phyloP scores from a whole-genome alignment of 805 yeast species.

The Cyberlindnera nakhonratchasimensis region DNA sequence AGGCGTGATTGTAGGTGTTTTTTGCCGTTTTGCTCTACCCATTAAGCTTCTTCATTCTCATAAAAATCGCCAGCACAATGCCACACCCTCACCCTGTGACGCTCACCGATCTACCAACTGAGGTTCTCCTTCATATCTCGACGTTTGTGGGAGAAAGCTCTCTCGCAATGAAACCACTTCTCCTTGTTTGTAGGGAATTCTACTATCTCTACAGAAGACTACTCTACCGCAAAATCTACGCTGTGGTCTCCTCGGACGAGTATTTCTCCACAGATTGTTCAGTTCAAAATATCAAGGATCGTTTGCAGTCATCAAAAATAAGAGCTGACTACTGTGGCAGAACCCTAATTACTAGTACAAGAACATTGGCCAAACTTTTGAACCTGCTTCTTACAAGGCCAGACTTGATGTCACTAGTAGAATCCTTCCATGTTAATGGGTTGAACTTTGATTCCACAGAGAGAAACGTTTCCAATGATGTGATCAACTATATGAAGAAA shows the following conservation, averaged over 20 bases:
- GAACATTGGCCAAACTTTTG: conserved; percentile 4
- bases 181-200: conserved; percentile 15
- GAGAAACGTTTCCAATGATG: conserved; percentile 2
- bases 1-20: no score
- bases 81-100: neutral
- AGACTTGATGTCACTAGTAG: conserved; percentile 6
- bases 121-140: conserved; percentile 10
- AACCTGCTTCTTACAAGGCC: conserved; percentile 6
- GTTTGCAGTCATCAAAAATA: neutral
- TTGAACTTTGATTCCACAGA: conserved; percentile 12
- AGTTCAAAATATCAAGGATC: neutral
- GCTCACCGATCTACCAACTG: conserved; percentile 11
- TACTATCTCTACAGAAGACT: conserved; percentile 10
- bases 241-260: conserved; percentile 16
- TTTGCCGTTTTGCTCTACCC: no score
- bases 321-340: neutral
- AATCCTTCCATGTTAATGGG: conserved; percentile 6
- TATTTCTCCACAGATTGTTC: conserved; percentile 1
- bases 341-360: conserved; percentile 10
- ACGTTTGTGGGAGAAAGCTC: conserved; percentile 9
- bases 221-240: conserved; percentile 16
- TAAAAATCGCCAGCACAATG: no score
- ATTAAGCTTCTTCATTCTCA: no score
- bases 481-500: conserved; percentile 4
- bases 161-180: conserved; percentile 2